Evolutionary conservation across 805 yeast species (phyloP).

Genomic region (Hanseniaspora hatyaiensis): DNA sequence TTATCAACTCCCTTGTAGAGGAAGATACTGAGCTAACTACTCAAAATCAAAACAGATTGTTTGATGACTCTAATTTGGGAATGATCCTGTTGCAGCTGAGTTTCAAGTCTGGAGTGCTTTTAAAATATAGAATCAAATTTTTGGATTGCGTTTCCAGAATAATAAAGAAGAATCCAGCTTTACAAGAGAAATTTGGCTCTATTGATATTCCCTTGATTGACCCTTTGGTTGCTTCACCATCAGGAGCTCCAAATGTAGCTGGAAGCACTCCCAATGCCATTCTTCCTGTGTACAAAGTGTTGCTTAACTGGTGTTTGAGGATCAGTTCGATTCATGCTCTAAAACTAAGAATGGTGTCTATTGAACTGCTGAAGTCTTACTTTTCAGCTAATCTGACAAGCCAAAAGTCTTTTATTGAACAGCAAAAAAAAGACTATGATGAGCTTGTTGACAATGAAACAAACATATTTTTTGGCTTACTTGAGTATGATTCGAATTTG

Average conservation of each 20-base stretch:
- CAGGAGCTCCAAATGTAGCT: constrained; percentile 17
- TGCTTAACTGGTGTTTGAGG: constrained; percentile 71
- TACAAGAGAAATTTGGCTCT: constrained; percentile 61
- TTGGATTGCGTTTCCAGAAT: constrained; percentile 67
- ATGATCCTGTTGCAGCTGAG: constrained; percentile 56
- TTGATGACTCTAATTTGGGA: constrained; percentile 46
- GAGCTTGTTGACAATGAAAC: constrained; percentile 10
- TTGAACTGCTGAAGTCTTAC: constrained; percentile 53
- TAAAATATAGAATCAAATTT: constrained; percentile 53
- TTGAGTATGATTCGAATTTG: constrained; percentile 63
- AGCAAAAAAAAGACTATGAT: constrained; percentile 44
- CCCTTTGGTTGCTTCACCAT: constrained; percentile 32
- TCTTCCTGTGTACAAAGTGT: constrained; percentile 61
- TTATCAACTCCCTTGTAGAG: constrained; percentile 57
- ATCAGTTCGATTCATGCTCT: constrained; percentile 76
- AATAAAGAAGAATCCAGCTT: constrained; percentile 50
- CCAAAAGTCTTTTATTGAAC: constrained; percentile 49
- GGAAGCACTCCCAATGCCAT: constrained; percentile 18
- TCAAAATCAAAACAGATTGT: constrained; percentile 50
- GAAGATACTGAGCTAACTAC: constrained; percentile 59
- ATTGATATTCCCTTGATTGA: constrained; percentile 90
- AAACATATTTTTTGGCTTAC: constrained; percentile 57
- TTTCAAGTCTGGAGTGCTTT: constrained; percentile 55
- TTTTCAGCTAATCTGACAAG: constrained; percentile 53
- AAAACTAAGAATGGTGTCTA: constrained; percentile 66